Evolutionary conservation across 2,329 filamentous ascomycete species (phyloP).

Genomic region (Thielaviopsis punctulata): DNA sequence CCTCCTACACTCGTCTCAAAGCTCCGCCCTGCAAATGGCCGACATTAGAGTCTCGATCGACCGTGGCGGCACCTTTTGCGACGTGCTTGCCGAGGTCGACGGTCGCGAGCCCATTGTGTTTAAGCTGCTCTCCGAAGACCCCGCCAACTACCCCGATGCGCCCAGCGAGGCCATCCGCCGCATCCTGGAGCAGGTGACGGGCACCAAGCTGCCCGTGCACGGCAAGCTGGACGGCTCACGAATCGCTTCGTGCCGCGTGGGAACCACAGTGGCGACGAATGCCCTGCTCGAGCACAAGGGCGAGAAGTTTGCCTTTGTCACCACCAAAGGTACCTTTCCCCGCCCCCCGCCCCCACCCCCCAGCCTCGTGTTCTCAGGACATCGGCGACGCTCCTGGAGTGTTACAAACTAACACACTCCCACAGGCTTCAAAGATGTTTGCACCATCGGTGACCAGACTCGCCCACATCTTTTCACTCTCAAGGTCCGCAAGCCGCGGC

Average conservation of each 20-base stretch:
- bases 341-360: too few species aligned
- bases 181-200: slow-evolving; percentile 33
- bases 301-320: slow-evolving; percentile 51
- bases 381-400: too few species aligned
- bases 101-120: slow-evolving; percentile 65
- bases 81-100: slow-evolving; percentile 72
- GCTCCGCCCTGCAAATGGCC: not conserved
- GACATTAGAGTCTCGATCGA: slow-evolving; percentile 53
- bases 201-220: slow-evolving; percentile 5
- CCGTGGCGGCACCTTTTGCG: slow-evolving; percentile 80
- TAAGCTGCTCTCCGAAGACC: slow-evolving; percentile 80
- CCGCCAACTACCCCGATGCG: slow-evolving; percentile 76
- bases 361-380: too few species aligned
- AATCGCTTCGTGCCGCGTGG: slow-evolving; percentile 56
- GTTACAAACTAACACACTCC: too few species aligned
- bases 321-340: slow-evolving; percentile 50
- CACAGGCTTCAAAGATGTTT: slow-evolving; percentile 43
- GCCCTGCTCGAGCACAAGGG: slow-evolving; percentile 60
- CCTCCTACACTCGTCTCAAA: too few species aligned
- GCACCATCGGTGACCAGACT: slow-evolving; percentile 58
- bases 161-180: slow-evolving; percentile 84
- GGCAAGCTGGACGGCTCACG: slow-evolving; percentile 19
- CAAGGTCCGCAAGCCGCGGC: slow-evolving; percentile 48
- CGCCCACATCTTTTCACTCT: slow-evolving; percentile 59
- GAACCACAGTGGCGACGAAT: slow-evolving; percentile 66